Percentiles rank a stretch among this genome's conserved stretches.
Conservation (phyloP, 371 early-diverging fungal genomes). For the Syncephalastrum monosporum region DNA sequence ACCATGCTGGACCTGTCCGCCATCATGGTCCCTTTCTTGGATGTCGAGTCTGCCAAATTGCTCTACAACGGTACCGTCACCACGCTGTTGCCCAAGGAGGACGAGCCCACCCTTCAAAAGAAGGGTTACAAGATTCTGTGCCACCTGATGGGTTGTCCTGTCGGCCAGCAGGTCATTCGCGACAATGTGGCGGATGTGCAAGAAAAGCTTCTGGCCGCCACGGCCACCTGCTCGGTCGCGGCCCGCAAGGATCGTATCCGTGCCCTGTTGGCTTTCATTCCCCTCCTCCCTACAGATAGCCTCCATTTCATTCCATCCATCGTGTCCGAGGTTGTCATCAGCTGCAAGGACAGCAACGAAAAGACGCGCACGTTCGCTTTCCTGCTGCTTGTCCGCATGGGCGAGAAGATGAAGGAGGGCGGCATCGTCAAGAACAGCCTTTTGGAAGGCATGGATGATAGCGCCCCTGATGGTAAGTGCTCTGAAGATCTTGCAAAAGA, state of each 20-base stretch:
- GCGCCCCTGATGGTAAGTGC: conserved; percentile 41
- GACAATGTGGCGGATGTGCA: conserved; percentile 49
- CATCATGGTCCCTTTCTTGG: conserved; percentile 74
- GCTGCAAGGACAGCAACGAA: conserved; percentile 92
- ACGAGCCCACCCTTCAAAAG: conserved; percentile 85
- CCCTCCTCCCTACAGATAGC: conserved; percentile 57
- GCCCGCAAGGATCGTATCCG: conserved; percentile 75
- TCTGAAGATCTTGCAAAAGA: conserved; percentile 3
- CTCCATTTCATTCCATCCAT: conserved; percentile 84
- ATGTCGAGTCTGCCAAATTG: conserved; percentile 51
- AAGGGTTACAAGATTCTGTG: conserved; percentile 89
- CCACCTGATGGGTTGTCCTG: conserved; percentile 53
- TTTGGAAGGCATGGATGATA: conserved; percentile 57
- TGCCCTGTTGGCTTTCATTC: conserved; percentile 53
- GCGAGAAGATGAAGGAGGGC: conserved; percentile 79
- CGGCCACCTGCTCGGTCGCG: conserved; percentile 51
- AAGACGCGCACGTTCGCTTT: conserved; percentile 83
- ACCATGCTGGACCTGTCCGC: conserved; percentile 78
- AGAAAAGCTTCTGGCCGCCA: conserved; percentile 52
- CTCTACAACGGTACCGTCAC: conserved; percentile 60
- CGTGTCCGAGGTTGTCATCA: conserved; percentile 88
- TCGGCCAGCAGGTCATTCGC: conserved; percentile 44
- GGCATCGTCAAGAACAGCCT: conserved; percentile 60
- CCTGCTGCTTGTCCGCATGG: conserved; percentile 86
- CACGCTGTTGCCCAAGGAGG: conserved; percentile 56